These are phyloP conservation scores for Mucor lusitanicus DNA, from an alignment of 371 early-diverging fungal genomes.

Conservation along the genomic window DNA sequence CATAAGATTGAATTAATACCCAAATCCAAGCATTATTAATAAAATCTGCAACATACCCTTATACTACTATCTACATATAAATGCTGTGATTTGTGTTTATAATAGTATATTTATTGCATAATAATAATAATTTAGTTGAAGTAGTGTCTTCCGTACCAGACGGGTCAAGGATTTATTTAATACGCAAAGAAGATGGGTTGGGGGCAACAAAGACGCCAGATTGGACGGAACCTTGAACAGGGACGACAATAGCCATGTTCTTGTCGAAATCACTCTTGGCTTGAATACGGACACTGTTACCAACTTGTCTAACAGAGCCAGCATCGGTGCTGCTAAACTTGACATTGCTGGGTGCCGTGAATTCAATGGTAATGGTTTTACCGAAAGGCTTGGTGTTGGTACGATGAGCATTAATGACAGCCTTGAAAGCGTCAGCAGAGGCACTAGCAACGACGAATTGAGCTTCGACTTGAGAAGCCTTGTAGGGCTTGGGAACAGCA, in stretches of 20 bases:
- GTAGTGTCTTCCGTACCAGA: neutral
- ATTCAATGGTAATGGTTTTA: conserved; percentile 24
- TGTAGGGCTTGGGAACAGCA: conserved; percentile 29
- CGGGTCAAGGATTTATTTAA: conserved; percentile 9
- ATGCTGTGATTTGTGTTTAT: too few relatives aligned
- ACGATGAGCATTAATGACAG: conserved; percentile 38
- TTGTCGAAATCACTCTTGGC: conserved; percentile 25
- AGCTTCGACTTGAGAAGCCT: conserved; percentile 24
- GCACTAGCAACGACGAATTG: conserved; percentile 24
- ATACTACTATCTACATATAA: too few relatives aligned
- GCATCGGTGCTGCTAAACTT: conserved; percentile 14
- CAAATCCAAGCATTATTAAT: neutral
- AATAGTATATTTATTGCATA: neutral
- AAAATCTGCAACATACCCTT: neutral
- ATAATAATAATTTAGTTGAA: neutral
- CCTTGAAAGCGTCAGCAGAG: conserved; percentile 19
- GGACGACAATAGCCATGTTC: conserved; percentile 33
- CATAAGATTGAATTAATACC: neutral
- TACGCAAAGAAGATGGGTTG: conserved; percentile 14
- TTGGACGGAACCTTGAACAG: conserved; percentile 25
- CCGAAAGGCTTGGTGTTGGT: conserved; percentile 27
- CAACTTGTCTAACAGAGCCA: conserved; percentile 35
- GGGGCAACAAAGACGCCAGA: conserved; percentile 41
- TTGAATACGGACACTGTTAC: conserved; percentile 27
- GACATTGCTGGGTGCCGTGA: conserved; percentile 30